Percentiles rank a stretch among this genome's conserved stretches.
These are phyloP conservation scores for Bacterosira constricta DNA, from an alignment of 108 stramenopile genomes.

Conservation along the genomic window DNA sequence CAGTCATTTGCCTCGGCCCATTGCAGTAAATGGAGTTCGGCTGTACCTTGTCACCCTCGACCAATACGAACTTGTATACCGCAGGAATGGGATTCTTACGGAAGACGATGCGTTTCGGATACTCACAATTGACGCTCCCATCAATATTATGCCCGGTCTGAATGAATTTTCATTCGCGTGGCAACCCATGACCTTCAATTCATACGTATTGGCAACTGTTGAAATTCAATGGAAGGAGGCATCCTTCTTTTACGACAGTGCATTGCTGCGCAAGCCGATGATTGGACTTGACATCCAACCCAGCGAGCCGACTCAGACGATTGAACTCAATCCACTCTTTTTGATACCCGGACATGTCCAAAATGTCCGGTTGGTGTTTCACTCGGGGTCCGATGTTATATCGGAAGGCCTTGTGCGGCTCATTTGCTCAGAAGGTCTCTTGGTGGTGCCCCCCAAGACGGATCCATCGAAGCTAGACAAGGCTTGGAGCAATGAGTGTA, in stretches of 20 bases:
- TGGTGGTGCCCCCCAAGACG: conserved; percentile 61
- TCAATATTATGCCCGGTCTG: conserved; percentile 56
- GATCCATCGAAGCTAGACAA: conserved; percentile 40
- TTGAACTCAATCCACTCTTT: conserved; percentile 65
- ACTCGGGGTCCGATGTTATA: conserved; percentile 72
- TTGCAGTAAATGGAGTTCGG: conserved; percentile 60
- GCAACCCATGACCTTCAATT: conserved; percentile 63
- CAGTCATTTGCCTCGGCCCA: conserved; percentile 64
- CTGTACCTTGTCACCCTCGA: conserved; percentile 61
- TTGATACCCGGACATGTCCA: conserved; percentile 82
- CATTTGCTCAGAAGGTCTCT: conserved; percentile 61
- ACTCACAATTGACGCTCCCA: conserved; percentile 43
- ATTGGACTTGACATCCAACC: conserved; percentile 77
- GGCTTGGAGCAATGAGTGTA: conserved; percentile 60
- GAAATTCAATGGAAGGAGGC: conserved; percentile 79
- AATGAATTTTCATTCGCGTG: conserved; percentile 65
- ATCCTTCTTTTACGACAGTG: conserved; percentile 71
- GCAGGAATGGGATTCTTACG: conserved; percentile 46
- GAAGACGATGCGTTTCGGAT: conserved; percentile 72
- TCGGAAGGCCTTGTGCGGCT: conserved; percentile 55
- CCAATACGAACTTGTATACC: conserved; percentile 50
- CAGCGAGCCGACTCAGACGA: conserved; percentile 74
- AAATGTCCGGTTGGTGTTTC: conserved; percentile 61
- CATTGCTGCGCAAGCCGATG: conserved; percentile 56
- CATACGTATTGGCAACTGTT: conserved; percentile 66